A percentile compares a stretch with the other conserved stretches of the same genome.
phyloP scores from a whole-genome alignment of 768 basidiomycete genomes.

The Kwoniella mangroviensis region DNA sequence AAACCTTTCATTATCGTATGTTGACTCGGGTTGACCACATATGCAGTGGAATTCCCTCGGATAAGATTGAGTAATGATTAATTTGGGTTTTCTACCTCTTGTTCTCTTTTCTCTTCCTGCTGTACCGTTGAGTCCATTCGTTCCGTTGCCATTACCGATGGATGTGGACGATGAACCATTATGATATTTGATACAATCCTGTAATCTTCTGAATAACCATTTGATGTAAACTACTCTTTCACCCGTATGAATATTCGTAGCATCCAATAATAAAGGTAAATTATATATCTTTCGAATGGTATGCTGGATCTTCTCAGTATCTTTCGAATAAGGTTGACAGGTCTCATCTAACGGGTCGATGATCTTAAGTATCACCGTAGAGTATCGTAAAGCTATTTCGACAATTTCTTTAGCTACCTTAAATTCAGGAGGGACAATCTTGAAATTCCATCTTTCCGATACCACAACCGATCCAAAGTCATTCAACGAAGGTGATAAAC shows the following conservation, averaged over 20 bases:
- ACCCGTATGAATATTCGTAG: slow-evolving; percentile 23
- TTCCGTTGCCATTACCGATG: not conserved
- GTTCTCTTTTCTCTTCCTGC: slow-evolving; percentile 19
- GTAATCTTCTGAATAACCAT: slow-evolving; percentile 37
- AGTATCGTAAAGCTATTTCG: slow-evolving; percentile 33
- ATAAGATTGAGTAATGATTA: slow-evolving; percentile 36
- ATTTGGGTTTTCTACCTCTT: slow-evolving; percentile 31
- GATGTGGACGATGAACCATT: slow-evolving; percentile 2
- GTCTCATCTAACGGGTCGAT: slow-evolving; percentile 23
- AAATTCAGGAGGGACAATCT: slow-evolving; percentile 42
- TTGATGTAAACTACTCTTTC: slow-evolving; percentile 36
- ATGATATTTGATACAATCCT: slow-evolving; percentile 31
- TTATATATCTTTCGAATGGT: slow-evolving; percentile 44
- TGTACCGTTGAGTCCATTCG: slow-evolving; percentile 3
- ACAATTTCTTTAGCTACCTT: slow-evolving; percentile 28
- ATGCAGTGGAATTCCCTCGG: slow-evolving; percentile 38
- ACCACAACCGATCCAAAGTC: slow-evolving; percentile 36
- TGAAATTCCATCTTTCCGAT: slow-evolving; percentile 41
- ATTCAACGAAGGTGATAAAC: slow-evolving; percentile 37
- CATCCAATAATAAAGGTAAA: slow-evolving; percentile 41
- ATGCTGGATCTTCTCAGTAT: slow-evolving; percentile 34
- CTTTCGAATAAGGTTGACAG: slow-evolving; percentile 13
- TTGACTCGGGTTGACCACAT: slow-evolving; percentile 30
- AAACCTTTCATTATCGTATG: slow-evolving; percentile 10
- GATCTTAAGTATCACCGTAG: slow-evolving; percentile 23